Base-by-base conservation (phyloP, 2,329 filamentous ascomycete species). In the Aspergillus brasiliensis region DNA sequence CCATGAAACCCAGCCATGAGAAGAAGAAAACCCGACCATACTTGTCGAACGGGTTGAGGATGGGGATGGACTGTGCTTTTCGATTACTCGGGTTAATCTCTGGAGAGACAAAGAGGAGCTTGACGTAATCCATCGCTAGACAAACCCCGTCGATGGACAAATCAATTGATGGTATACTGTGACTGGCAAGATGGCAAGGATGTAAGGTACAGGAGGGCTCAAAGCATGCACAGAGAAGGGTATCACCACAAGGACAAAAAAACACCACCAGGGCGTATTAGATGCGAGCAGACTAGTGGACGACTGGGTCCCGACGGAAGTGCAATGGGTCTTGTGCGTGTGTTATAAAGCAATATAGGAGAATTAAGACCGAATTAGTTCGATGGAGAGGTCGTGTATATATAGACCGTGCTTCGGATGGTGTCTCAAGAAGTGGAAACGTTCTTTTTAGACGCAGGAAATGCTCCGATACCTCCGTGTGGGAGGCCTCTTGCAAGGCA, bases 11-110 rank as follows among this genome's bases (percentile, higher is more conserved):
- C 51, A 92, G 83, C 87, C 91, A 95, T 1, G 90, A 90, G 79
- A 96, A 96, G 81, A 93, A 92, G 77, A 96, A 96, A 0, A 95
- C 92, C 6, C 92, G 85, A 38, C 92, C 92, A 80, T 97, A 92
- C 67, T 87, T 80, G 74, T 96, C 84, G 68, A 93, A 72, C 0
- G 89, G 85, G 74, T 96, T 96, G 62, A 97, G 79, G 21, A 91
- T 74, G 0, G 92, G 92, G 49, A 97, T 86, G 0, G 90, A 90
- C 61, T 84, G 86, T 56, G 92, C 92, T 75, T 97, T 97, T 60
- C 84, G 83, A 79, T 89, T 97, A 78, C 92, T 84, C 8, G 92
- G 91, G 75, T 96, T 96, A 78, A 96, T 79, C 73, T 90, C 86
- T 42, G 92, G 91, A 31, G 85, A 82, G 46, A 61, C 54, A 51